Conservation (phyloP, 1,284 basidiomycete species). For the Ustilago tritici region DNA sequence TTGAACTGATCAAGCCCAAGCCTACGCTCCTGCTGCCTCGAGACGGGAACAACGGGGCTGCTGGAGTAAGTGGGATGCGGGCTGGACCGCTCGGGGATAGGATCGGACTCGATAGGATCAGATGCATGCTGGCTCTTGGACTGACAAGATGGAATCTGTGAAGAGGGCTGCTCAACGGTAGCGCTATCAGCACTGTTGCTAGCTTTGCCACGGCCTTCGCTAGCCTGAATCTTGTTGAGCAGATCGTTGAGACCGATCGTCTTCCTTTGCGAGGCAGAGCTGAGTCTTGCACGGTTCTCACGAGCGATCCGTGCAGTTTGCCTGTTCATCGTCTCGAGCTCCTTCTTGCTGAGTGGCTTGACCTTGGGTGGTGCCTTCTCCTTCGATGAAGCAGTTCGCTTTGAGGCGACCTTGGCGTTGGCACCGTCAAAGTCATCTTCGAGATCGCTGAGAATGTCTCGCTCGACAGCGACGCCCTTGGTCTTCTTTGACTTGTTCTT, state of each 20-base stretch:
- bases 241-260: constrained; percentile 56
- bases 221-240: constrained; percentile 49
- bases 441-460: constrained; percentile 39
- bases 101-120: constrained; percentile 51
- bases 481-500: constrained; percentile 15
- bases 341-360: constrained; percentile 60
- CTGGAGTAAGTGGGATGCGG: constrained; percentile 28
- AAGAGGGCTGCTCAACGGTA: constrained; percentile 23
- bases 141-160: constrained; percentile 42
- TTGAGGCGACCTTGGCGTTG: constrained; percentile 31
- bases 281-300: constrained; percentile 47
- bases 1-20: constrained; percentile 29
- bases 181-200: constrained; percentile 14
- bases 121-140: constrained; percentile 47
- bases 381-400: constrained; percentile 23
- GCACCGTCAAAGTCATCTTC: constrained; percentile 26
- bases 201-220: constrained; percentile 17
- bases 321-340: constrained; percentile 60
- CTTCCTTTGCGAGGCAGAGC: constrained; percentile 43
- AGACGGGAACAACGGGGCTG: constrained; percentile 40
- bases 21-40: constrained; percentile 36
- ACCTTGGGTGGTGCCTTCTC: constrained; percentile 34
- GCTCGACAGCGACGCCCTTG: constrained; percentile 18
- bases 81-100: constrained; percentile 40
- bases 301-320: constrained; percentile 59